A percentile compares a stretch with the other conserved stretches of the same genome.
phyloP scores from a whole-genome alignment of 1,284 basidiomycete species.

The Ceratobasidium sp. region DNA sequence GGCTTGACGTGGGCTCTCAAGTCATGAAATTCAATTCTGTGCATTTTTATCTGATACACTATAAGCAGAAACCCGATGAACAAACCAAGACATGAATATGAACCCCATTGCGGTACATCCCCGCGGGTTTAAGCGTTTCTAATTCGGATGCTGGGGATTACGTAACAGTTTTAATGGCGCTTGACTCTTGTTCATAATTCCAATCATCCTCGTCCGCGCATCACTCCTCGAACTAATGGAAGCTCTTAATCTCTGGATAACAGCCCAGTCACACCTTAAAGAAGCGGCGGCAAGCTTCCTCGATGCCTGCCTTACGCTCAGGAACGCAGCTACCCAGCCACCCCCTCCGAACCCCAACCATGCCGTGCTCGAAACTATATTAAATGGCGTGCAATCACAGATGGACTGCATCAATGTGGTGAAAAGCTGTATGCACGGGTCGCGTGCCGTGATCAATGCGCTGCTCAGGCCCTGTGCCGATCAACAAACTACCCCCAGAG shows the following conservation, averaged over 20 bases:
- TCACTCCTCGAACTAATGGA: background rate
- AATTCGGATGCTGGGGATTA: too few species aligned
- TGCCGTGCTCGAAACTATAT: background rate
- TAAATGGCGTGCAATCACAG: background rate
- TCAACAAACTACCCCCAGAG: background rate
- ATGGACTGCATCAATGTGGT: background rate
- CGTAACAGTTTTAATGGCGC: too few species aligned
- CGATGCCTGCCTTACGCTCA: background rate
- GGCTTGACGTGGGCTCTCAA: too few species aligned
- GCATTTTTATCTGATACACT: too few species aligned
- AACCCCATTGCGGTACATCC: too few species aligned
- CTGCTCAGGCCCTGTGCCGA: background rate
- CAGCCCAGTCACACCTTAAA: background rate
- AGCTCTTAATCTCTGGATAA: background rate
- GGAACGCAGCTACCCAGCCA: too few species aligned
- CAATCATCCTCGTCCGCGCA: too few species aligned
- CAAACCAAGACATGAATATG: too few species aligned
- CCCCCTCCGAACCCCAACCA: background rate
- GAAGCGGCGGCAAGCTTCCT: background rate
- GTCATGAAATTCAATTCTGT: too few species aligned
- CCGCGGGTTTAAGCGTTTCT: too few species aligned
- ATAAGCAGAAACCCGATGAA: too few species aligned
- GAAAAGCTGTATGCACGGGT: background rate
- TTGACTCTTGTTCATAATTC: too few species aligned
- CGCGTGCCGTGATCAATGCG: background rate